These are phyloP conservation scores for Capsicum baccatum DNA, from an alignment of 257 asterid species.

Conservation along the genomic window DNA sequence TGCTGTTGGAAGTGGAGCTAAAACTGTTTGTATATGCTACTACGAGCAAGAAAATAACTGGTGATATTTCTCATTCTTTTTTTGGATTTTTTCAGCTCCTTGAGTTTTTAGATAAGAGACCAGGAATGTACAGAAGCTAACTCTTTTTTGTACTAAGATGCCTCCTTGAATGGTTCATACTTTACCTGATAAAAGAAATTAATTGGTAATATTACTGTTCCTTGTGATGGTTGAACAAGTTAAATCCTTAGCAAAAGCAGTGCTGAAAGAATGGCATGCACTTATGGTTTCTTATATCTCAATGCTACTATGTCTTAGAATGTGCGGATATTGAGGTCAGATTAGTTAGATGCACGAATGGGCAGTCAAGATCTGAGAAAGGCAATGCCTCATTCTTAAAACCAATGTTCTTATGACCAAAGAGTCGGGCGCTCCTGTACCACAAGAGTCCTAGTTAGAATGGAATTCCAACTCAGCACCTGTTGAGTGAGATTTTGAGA, in stretches of 20 bases:
- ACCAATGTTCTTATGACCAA: not conserved
- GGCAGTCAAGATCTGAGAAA: not conserved
- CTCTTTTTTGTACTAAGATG: constrained; percentile 1
- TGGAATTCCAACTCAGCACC: not conserved
- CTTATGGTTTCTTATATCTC: not conserved
- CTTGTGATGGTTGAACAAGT: not conserved
- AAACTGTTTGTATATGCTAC: constrained; percentile 98
- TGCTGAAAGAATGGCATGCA: not conserved
- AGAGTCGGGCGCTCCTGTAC: not conserved
- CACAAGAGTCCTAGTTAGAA: not conserved
- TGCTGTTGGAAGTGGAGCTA: constrained; percentile 99
- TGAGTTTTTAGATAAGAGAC: not conserved
- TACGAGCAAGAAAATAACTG: constrained; percentile 99
- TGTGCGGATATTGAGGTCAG: not conserved
- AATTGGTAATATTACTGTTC: constrained; percentile 61
- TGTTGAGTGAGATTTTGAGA: not conserved
- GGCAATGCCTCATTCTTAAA: not conserved
- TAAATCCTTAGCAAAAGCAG: not conserved
- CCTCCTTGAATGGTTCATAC: not conserved
- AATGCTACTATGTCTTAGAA: constrained; percentile 1
- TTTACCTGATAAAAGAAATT: constrained; percentile 54
- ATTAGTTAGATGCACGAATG: not conserved
- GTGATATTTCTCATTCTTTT: constrained; percentile 42
- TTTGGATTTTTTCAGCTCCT: not conserved
- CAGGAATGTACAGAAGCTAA: not conserved